Evolutionary conservation across 2,329 filamentous ascomycete species (phyloP).

Genomic region (Pseudocercospora crystallina): DNA sequence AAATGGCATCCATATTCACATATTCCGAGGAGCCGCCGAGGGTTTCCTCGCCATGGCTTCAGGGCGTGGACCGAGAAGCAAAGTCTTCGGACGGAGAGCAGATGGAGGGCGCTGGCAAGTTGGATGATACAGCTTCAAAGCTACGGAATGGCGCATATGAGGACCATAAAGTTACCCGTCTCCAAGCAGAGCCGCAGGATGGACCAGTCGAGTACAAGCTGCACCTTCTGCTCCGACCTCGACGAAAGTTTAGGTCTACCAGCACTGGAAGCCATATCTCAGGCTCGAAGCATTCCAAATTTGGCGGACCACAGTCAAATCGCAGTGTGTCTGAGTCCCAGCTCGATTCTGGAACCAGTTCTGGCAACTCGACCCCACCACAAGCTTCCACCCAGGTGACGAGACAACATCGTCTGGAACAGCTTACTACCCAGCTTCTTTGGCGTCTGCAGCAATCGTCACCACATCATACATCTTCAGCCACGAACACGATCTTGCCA

Average conservation of each 20-base stretch:
- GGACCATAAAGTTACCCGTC: constrained; percentile 58
- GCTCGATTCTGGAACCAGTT: constrained; percentile 23
- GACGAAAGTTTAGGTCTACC: constrained; percentile 70
- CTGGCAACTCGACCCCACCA: constrained; percentile 7
- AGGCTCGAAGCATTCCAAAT: constrained; percentile 52
- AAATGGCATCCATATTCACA: constrained; percentile 93
- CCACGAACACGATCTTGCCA: constrained; percentile 72
- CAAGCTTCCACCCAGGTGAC: constrained; percentile 58
- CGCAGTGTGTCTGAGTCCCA: constrained; percentile 30
- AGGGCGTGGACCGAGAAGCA: constrained; percentile 33
- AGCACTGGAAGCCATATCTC: constrained; percentile 61
- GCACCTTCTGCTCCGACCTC: constrained; percentile 77
- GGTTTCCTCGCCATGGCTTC: constrained; percentile 86
- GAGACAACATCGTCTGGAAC: constrained; percentile 80
- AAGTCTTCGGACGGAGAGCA: background rate
- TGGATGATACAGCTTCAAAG: constrained; percentile 9
- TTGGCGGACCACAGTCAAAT: constrained; percentile 20
- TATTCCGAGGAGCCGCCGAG: constrained; percentile 85
- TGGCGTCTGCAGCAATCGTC: constrained; percentile 96
- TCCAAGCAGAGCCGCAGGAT: constrained; percentile 88
- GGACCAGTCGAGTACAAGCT: constrained; percentile 97
- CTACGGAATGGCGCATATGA: constrained; percentile 12
- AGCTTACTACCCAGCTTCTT: constrained; percentile 89
- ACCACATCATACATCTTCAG: constrained; percentile 80
- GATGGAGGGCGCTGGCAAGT: background rate